Base-by-base conservation (phyloP, 352 stramenopile species). In the Phytophthora pisi region DNA sequence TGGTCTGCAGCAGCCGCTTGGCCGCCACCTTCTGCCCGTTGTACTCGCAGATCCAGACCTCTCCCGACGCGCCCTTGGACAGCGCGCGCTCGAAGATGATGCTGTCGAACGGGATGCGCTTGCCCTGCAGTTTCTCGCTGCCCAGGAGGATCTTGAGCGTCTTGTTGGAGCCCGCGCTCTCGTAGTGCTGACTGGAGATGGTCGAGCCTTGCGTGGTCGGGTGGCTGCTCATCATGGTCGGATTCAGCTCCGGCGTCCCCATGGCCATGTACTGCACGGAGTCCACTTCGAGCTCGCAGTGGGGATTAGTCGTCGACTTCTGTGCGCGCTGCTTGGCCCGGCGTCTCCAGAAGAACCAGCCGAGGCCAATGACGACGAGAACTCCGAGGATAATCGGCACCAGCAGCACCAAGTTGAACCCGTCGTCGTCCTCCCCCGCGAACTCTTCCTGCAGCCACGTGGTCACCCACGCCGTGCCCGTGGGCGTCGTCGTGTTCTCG, bases 11-110 rank as follows among this genome's bases (percentile, higher is more conserved):
- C 36, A 86, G 64, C 4, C 77, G 55, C 72, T 89, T 87, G 15
- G 76, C 74, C 0, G 78, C 78, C 2, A 87, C 63, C 15, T 75
- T 61, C 15, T 84, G 69, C 8, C 66, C 67, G 24, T 81, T 74
- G 62, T 78, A 84, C 30, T 78, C 55, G 26, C 78, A 80, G 10
- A 86, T 36, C 78, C 78, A 89, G 10, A 89, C 74, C 70, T 87
- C 81, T 4, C 74, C 70, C 5, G 62, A 78, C 18, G 60, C 74
- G 1, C 74, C 74, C 36, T 76, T 82, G 4, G 70, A 78, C 11
- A 81, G 4, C 6, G 65, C 24, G n/a, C 15, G 53, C 16, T 70
- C 38, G 20, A 74, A 57, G 1, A 51, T 15, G 4, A 82, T 28
- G 20, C 51, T 66, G 5, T 74, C 60, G 20, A 51, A 73, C 15